Evolutionary conservation across 2,329 filamentous ascomycete species (phyloP).

Genomic region (Paraphoma chrysanthemicola): DNA sequence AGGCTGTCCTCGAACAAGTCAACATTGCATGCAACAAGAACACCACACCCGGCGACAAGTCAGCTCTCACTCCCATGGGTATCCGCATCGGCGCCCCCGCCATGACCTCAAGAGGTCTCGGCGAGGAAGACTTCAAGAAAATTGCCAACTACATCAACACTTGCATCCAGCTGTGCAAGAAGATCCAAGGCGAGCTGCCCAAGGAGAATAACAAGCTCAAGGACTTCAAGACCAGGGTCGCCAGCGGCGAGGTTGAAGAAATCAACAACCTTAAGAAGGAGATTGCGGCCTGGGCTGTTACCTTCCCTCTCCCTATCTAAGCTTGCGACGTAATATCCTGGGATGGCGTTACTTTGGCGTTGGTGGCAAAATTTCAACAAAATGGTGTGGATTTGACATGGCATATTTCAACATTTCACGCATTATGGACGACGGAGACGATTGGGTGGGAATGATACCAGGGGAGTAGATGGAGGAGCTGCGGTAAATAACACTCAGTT

Average conservation of each 20-base stretch:
- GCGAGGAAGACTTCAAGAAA: slow-evolving; percentile 79
- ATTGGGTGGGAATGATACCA: slow-evolving; percentile 13
- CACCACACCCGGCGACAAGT: slow-evolving; percentile 94
- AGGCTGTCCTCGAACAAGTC: slow-evolving; percentile 88
- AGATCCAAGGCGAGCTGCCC: slow-evolving; percentile 82
- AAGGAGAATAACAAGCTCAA: slow-evolving; percentile 99
- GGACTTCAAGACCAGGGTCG: slow-evolving; percentile 97
- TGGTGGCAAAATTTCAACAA: slow-evolving; percentile 31
- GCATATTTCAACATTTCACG: slow-evolving; percentile 37
- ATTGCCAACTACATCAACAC: slow-evolving; percentile 90
- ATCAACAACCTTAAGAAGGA: slow-evolving; percentile 88
- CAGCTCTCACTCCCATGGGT: slow-evolving; percentile 89
- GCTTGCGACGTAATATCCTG: slow-evolving; percentile 12
- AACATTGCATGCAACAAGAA: slow-evolving; percentile 99
- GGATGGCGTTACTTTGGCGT: slow-evolving; percentile 15
- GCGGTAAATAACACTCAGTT: neutral
- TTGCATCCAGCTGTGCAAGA: slow-evolving; percentile 87
- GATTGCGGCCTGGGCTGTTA: slow-evolving; percentile 83
- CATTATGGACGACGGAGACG: slow-evolving; percentile 5
- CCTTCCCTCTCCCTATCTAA: slow-evolving; percentile 89
- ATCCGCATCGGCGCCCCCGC: slow-evolving; percentile 94
- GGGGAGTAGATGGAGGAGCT: neutral
- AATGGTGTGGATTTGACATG: slow-evolving; percentile 18
- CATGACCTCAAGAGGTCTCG: slow-evolving; percentile 97
- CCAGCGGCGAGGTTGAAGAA: slow-evolving; percentile 76